phyloP scores from a whole-genome alignment of 1,139 yeast species.

The Williopsis jadinii region DNA sequence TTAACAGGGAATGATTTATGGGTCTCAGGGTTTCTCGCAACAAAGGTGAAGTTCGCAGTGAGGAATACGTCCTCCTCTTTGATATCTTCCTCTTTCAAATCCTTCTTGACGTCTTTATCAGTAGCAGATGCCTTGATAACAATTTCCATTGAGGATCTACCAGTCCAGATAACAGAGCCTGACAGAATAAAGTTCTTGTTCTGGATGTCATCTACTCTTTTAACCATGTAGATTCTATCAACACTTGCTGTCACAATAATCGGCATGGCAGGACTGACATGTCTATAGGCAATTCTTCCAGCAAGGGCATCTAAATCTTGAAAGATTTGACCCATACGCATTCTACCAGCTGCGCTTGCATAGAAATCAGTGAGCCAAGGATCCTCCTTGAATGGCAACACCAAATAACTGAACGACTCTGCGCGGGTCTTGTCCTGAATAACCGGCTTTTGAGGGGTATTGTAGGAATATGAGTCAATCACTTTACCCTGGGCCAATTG shows the following conservation, averaged over 20 bases:
- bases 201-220: slow-evolving; percentile 72
- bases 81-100: slow-evolving; percentile 35
- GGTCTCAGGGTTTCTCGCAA: slow-evolving; percentile 87
- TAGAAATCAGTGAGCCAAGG: slow-evolving; percentile 79
- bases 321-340: slow-evolving; percentile 86
- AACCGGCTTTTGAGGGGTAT: slow-evolving; percentile 65
- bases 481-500: slow-evolving; percentile 64
- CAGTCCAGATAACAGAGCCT: slow-evolving; percentile 91
- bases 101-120: slow-evolving; percentile 38
- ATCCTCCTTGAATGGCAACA: slow-evolving; percentile 80
- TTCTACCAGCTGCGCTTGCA: slow-evolving; percentile 80
- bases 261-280: slow-evolving; percentile 87
- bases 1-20: slow-evolving; percentile 84
- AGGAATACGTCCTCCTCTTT: slow-evolving; percentile 52
- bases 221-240: slow-evolving; percentile 83
- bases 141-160: slow-evolving; percentile 91
- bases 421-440: slow-evolving; percentile 66
- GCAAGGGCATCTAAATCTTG: slow-evolving; percentile 89
- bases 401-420: slow-evolving; percentile 69
- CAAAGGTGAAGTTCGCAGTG: slow-evolving; percentile 90
- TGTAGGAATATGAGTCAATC: slow-evolving; percentile 62
- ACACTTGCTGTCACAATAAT: slow-evolving; percentile 93
- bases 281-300: slow-evolving; percentile 80
- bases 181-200: slow-evolving; percentile 74
- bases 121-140: slow-evolving; percentile 82